Conservation (phyloP, 441 rosid genomes). For the Dalechampia spathulata region DNA sequence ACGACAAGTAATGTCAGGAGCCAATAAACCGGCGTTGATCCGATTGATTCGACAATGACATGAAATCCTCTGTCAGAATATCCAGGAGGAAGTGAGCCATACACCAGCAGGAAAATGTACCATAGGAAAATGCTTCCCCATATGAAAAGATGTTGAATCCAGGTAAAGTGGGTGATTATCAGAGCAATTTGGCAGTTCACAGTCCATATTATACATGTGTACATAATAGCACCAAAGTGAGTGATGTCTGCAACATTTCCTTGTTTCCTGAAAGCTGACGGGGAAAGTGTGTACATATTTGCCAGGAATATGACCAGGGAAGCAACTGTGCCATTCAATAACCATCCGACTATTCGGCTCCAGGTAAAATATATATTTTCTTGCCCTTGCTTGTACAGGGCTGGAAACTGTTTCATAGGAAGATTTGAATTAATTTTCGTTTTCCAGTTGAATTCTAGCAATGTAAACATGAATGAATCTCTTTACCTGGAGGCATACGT, state of each 20-base stretch:
- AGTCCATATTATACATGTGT: conserved; percentile 55
- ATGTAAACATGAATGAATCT: background rate
- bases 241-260: conserved; percentile 42
- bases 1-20: conserved; percentile 31
- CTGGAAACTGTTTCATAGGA: conserved; percentile 60
- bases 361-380: conserved; percentile 47
- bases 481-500: conserved; percentile 59
- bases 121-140: conserved; percentile 69
- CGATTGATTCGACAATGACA: conserved; percentile 38
- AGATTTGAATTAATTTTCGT: too few species aligned
- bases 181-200: conserved; percentile 67
- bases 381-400: conserved; percentile 63
- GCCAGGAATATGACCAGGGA: conserved; percentile 43
- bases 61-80: conserved; percentile 29
- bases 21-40: conserved; percentile 47
- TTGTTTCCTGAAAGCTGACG: conserved; percentile 25
- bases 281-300: conserved; percentile 28
- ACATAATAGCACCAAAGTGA: conserved; percentile 38
- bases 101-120: conserved; percentile 49
- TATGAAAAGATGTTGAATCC: conserved; percentile 67
- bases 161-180: conserved; percentile 54
- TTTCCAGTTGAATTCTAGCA: too few species aligned
- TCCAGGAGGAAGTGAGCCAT: conserved; percentile 41
- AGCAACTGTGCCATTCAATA: conserved; percentile 38
- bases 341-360: conserved; percentile 59